A percentile compares a stretch with the other conserved stretches of the same genome.
These are phyloP conservation scores for Cryphonectria carpinicola DNA, from an alignment of 2,329 filamentous ascomycete species.

Conservation along the genomic window DNA sequence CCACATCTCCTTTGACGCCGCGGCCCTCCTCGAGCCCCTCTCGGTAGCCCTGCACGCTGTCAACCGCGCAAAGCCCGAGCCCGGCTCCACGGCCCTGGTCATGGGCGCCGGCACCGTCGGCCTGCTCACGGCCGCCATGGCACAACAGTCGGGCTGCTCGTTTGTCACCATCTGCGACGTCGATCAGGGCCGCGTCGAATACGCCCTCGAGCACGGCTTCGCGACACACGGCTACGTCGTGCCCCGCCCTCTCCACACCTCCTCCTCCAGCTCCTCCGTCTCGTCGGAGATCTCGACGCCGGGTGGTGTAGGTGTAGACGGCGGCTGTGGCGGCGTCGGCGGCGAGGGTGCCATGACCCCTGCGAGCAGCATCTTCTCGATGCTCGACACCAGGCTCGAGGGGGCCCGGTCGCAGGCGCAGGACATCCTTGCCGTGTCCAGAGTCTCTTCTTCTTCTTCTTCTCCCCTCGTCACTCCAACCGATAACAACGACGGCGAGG, in stretches of 20 bases:
- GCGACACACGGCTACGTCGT: slow-evolving; percentile 63
- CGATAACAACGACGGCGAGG: slow-evolving; percentile 49
- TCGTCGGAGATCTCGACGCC: slow-evolving; percentile 56
- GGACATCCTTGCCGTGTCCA: slow-evolving; percentile 52
- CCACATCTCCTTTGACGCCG: slow-evolving; percentile 60
- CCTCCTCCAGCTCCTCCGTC: slow-evolving; percentile 49
- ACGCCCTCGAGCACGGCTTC: slow-evolving; percentile 61
- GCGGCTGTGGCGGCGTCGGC: too few species aligned
- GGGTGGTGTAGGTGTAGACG: slow-evolving; percentile 35
- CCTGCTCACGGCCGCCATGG: slow-evolving; percentile 65
- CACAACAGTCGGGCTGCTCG: slow-evolving; percentile 61
- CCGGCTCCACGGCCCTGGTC: slow-evolving; percentile 62
- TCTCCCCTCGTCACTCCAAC: slow-evolving; percentile 30
- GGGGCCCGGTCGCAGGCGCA: slow-evolving; percentile 53
- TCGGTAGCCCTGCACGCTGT: slow-evolving; percentile 66
- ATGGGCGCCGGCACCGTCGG: slow-evolving; percentile 69
- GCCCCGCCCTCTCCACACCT: slow-evolving; percentile 47
- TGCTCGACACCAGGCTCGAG: slow-evolving; percentile 53
- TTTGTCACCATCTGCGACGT: slow-evolving; percentile 65
- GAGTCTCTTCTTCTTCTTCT: slow-evolving; percentile 28
- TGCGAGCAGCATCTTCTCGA: slow-evolving; percentile 49
- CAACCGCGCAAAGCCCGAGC: slow-evolving; percentile 56
- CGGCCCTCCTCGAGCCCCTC: slow-evolving; percentile 64
- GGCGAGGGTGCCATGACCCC: slow-evolving; percentile 44
- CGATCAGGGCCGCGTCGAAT: slow-evolving; percentile 61